A percentile compares a stretch with the other conserved stretches of the same genome.
Evolutionary conservation across 352 stramenopile genomes (phyloP).

Genomic region (Phytophthora pseudosyringae): DNA sequence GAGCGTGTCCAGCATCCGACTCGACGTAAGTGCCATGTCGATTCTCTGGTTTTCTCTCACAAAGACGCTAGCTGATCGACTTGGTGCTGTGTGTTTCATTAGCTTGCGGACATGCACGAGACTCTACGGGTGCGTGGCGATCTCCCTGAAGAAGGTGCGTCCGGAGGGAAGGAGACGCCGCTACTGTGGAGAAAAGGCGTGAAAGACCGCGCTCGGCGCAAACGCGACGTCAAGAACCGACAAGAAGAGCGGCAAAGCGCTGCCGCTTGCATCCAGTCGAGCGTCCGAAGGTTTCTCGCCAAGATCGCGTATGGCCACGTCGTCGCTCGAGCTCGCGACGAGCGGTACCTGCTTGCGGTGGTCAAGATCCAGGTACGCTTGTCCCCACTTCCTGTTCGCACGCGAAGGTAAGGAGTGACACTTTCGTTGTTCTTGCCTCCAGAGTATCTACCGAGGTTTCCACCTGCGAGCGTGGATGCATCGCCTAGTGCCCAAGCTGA

Average conservation of each 20-base stretch:
- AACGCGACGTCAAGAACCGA: conserved; percentile 44
- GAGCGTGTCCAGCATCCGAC: conserved; percentile 24
- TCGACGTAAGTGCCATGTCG: conserved; percentile 22
- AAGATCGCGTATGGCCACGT: conserved; percentile 49
- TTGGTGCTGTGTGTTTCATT: neutral
- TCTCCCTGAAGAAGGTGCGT: conserved; percentile 6
- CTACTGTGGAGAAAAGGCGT: conserved; percentile 60
- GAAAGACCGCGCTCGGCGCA: conserved; percentile 47
- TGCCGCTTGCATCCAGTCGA: conserved; percentile 56
- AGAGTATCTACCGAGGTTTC: conserved; percentile 57
- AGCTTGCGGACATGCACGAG: conserved; percentile 66
- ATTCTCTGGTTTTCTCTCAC: neutral
- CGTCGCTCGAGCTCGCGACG: conserved; percentile 49
- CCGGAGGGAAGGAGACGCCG: conserved; percentile 4
- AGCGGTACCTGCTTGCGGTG: conserved; percentile 44
- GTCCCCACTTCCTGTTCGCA: no score
- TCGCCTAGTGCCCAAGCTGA: conserved; percentile 51
- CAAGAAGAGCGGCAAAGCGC: conserved; percentile 51
- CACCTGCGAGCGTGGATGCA: conserved; percentile 48
- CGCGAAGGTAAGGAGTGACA: neutral
- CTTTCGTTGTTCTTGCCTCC: neutral
- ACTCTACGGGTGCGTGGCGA: conserved; percentile 31
- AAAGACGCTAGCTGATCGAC: neutral
- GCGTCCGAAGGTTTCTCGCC: conserved; percentile 59
- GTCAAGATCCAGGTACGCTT: conserved; percentile 57